These are phyloP conservation scores for Bidens hawaiensis DNA, from an alignment of 140 eudicot genomes.

Conservation along the genomic window DNA sequence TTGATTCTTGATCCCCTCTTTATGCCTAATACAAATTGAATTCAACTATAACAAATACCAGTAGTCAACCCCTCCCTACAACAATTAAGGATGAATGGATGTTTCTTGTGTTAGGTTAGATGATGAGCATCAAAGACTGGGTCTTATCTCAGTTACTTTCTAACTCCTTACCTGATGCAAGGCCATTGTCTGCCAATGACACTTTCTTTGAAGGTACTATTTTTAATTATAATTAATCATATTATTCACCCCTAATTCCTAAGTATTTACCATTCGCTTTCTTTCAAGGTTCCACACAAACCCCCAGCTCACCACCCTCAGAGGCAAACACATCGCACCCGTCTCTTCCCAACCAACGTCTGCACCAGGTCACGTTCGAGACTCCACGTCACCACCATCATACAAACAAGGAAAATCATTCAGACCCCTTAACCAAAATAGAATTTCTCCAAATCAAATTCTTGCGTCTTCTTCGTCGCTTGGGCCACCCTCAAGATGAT, in stretches of 20 bases:
- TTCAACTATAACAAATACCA: too few species aligned
- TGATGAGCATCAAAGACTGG: conserved; percentile 96
- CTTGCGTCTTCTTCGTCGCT: conserved; percentile 62
- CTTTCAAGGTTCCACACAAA: conserved; percentile 49
- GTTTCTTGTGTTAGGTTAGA: conserved; percentile 38
- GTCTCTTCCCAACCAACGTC: conserved; percentile 38
- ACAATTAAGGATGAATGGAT: conserved; percentile 11
- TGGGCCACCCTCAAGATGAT: conserved; percentile 58
- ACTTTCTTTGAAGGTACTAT: conserved; percentile 52
- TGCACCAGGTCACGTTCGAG: conserved; percentile 38
- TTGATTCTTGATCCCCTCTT: too few species aligned
- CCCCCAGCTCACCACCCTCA: conserved; percentile 30
- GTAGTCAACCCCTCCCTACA: too few species aligned
- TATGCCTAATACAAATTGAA: too few species aligned
- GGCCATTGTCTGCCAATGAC: conserved; percentile 65
- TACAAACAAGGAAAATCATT: conserved; percentile 33
- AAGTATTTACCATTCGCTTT: conserved; percentile 21
- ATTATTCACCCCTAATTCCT: too few species aligned
- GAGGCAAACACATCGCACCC: conserved; percentile 38
- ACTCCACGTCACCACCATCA: conserved; percentile 28
- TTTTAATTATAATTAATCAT: too few species aligned
- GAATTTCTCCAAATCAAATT: conserved; percentile 74
- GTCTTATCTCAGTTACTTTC: conserved; percentile 77
- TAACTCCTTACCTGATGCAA: conserved; percentile 58
- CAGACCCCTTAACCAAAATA: conserved; percentile 63